Percentiles rank a stretch among this genome's conserved stretches.
Conservation (phyloP, 1,284 basidiomycete species). For the Volvariella surrecta region DNA sequence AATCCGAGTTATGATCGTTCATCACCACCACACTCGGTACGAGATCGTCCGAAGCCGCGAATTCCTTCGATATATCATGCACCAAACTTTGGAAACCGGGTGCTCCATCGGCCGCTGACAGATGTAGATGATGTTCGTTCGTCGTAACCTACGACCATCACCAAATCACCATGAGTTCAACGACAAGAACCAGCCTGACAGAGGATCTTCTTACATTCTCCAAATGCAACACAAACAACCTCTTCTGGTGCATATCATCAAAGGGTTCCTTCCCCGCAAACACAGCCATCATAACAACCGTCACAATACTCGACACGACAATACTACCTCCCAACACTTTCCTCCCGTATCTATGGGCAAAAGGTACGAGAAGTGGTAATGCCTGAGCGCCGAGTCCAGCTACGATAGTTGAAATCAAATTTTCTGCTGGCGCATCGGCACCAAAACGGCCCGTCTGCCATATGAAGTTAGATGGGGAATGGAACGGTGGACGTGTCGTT, state of each 20-base stretch:
- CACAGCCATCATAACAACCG: conserved; percentile 47
- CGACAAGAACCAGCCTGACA: neutral
- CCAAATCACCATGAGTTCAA: conserved; percentile 1
- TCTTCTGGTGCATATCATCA: conserved; percentile 82
- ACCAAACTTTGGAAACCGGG: conserved; percentile 65
- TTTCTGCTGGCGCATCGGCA: conserved; percentile 74
- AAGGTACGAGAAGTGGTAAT: conserved; percentile 60
- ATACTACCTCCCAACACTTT: conserved; percentile 39
- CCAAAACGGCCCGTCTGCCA: conserved; percentile 68
- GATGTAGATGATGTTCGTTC: conserved; percentile 67
- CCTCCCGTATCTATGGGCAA: conserved; percentile 68
- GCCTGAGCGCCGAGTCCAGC: conserved; percentile 53
- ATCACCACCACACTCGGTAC: conserved; percentile 41
- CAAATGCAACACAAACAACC: conserved; percentile 78
- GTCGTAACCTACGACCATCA: conserved; percentile 51
- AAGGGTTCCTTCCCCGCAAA: conserved; percentile 64
- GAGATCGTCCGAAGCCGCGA: conserved; percentile 28
- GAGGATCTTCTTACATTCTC: conserved; percentile 71
- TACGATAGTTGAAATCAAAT: conserved; percentile 80
- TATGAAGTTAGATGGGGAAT: conserved; percentile 1
- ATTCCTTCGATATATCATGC: conserved; percentile 49
- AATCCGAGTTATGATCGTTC: conserved; percentile 68
- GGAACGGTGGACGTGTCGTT: neutral
- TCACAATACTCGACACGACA: conserved; percentile 35
- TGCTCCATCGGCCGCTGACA: conserved; percentile 81